These are phyloP conservation scores for Plectranthus barbatus DNA, from an alignment of 257 asterid species.

Conservation along the genomic window DNA sequence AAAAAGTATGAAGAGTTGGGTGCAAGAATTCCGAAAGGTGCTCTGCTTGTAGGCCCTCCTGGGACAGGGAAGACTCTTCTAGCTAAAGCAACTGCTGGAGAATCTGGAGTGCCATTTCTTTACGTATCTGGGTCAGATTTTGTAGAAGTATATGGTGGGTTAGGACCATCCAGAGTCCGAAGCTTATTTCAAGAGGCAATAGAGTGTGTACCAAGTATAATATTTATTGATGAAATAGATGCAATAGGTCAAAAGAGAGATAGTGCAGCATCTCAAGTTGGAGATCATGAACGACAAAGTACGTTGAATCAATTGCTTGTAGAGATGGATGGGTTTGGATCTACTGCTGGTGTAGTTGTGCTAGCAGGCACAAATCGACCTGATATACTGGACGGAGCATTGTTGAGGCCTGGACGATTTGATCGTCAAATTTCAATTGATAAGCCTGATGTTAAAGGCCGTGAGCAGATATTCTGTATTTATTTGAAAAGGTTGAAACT, in stretches of 20 bases:
- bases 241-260: constrained; percentile 89
- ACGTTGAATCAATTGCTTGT: constrained; percentile 90
- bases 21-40: constrained; percentile 89
- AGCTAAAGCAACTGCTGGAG: constrained; percentile 95
- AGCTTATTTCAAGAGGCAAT: constrained; percentile 89
- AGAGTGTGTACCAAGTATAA: constrained; percentile 78
- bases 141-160: constrained; percentile 86
- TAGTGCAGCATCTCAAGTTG: constrained; percentile 47
- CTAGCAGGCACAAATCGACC: constrained; percentile 94
- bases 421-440: constrained; percentile 87
- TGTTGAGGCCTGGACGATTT: constrained; percentile 86
- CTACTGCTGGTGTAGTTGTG: constrained; percentile 81
- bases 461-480: constrained; percentile 75
- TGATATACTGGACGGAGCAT: constrained; percentile 80
- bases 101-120: constrained; percentile 82
- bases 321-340: constrained; percentile 91
- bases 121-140: constrained; percentile 85
- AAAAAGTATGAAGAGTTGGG: constrained; percentile 80
- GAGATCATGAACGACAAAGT: constrained; percentile 67
- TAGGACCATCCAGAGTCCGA: constrained; percentile 82
- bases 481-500: constrained; percentile 71
- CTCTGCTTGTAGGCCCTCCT: constrained; percentile 89
- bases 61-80: constrained; percentile 96
- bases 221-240: constrained; percentile 88
- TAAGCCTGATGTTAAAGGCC: constrained; percentile 83